Percentiles rank a stretch among this genome's conserved stretches.
Conservation (phyloP, 2,329 filamentous ascomycete genomes). For the Colletotrichum sp. region DNA sequence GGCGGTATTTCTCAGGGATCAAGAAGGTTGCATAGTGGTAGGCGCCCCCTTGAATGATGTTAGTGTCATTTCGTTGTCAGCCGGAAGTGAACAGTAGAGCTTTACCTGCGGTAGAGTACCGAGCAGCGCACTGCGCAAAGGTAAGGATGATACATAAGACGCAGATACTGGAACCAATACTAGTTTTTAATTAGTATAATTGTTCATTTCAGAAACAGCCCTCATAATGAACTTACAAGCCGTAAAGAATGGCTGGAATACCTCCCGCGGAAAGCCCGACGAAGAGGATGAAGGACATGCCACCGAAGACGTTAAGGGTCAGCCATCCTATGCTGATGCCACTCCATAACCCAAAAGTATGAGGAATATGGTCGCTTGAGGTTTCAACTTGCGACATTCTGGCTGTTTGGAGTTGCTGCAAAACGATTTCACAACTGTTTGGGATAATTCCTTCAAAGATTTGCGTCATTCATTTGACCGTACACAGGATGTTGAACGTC, state of each 20-base stretch:
- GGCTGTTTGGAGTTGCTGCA: neutral
- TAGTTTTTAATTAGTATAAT: neutral
- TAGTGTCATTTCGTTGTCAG: neutral
- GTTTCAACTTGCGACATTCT: neutral
- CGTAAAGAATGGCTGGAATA: neutral
- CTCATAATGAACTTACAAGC: neutral
- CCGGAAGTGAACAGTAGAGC: rapidly evolving
- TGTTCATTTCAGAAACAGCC: no score
- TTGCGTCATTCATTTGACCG: neutral
- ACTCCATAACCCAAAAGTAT: neutral
- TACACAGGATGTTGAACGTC: neutral
- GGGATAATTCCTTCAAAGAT: neutral
- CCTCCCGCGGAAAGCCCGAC: neutral
- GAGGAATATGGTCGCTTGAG: neutral
- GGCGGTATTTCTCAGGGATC: neutral
- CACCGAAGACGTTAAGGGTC: neutral
- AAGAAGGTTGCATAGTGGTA: neutral
- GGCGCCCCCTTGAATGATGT: neutral
- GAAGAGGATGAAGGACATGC: neutral
- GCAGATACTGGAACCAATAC: neutral
- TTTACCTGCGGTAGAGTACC: neutral
- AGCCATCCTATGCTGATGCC: neutral
- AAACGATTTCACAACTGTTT: neutral
- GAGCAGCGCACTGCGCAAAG: neutral
- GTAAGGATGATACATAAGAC: neutral